Percentiles rank a stretch among this genome's conserved stretches.
Evolutionary conservation across 1,139 yeast species (phyloP).

Genomic region (Kodamaea plutei): DNA sequence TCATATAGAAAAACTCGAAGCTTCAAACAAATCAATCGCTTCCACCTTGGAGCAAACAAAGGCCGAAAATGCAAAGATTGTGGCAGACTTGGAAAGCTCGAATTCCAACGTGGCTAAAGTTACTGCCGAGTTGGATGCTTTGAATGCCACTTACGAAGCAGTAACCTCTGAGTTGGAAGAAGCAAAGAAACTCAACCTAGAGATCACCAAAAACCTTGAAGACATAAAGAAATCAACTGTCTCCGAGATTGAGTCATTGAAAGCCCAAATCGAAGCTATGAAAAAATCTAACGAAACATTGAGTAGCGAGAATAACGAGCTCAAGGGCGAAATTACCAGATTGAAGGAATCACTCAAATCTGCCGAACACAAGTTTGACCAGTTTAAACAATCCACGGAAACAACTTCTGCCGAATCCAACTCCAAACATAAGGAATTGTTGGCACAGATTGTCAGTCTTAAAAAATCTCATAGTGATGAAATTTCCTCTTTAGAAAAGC

Average conservation of each 20-base stretch:
- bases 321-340: not conserved
- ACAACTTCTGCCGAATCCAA: too few relatives aligned
- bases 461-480: too few relatives aligned
- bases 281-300: slow-evolving; percentile 7
- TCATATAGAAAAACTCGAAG: slow-evolving; percentile 2
- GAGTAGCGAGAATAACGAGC: not conserved
- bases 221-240: not conserved
- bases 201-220: too few relatives aligned
- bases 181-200: slow-evolving; percentile 2
- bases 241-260: not conserved
- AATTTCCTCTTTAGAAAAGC: slow-evolving; percentile 1
- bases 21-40: too few relatives aligned
- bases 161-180: slow-evolving; percentile 4
- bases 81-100: too few relatives aligned
- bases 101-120: slow-evolving; percentile 2
- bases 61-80: slow-evolving; percentile 2
- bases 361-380: too few relatives aligned
- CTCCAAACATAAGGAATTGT: too few relatives aligned
- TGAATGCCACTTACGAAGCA: slow-evolving; percentile 10
- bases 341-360: too few relatives aligned
- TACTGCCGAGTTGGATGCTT: slow-evolving; percentile 6
- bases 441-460: too few relatives aligned
- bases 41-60: slow-evolving; percentile 2
- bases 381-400: too few relatives aligned
- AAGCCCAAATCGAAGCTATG: slow-evolving; percentile 8